Conservation (phyloP, 768 basidiomycete genomes). For the Russula lepida region DNA sequence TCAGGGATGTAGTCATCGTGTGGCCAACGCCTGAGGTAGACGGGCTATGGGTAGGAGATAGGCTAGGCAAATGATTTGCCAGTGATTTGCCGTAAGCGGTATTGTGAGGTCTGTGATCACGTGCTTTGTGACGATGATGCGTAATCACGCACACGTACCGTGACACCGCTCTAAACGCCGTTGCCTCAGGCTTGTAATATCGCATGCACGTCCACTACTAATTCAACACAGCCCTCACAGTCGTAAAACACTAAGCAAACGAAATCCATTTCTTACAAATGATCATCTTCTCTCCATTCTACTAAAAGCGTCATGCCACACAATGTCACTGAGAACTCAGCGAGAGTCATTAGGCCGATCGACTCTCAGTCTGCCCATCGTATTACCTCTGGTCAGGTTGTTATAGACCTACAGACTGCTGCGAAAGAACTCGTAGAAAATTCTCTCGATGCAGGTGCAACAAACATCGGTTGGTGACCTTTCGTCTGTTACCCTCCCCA, state of each 20-base stretch:
- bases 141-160: too few relatives aligned
- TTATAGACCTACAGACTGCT: constrained; percentile 86
- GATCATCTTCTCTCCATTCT: background rate
- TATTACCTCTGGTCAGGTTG: constrained; percentile 92
- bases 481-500: background rate
- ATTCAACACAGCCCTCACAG: background rate
- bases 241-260: background rate
- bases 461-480: constrained; percentile 58
- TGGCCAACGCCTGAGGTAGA: background rate
- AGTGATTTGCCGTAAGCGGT: background rate
- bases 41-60: too few relatives aligned
- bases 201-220: background rate
- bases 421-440: constrained; percentile 98
- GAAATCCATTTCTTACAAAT: background rate
- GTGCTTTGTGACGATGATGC: constrained; percentile 10
- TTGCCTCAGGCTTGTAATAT: too few relatives aligned
- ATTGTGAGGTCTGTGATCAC: constrained; percentile 7
- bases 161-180: background rate
- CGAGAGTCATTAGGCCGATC: constrained; percentile 44
- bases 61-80: too few relatives aligned
- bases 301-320: background rate
- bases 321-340: background rate
- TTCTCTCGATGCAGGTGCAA: constrained; percentile 87
- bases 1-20: background rate
- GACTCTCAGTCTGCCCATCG: constrained; percentile 73